Percentiles rank a stretch among this genome's conserved stretches.
Conservation (phyloP, 2,329 filamentous ascomycete genomes). For the Daldinia eschscholtzii region DNA sequence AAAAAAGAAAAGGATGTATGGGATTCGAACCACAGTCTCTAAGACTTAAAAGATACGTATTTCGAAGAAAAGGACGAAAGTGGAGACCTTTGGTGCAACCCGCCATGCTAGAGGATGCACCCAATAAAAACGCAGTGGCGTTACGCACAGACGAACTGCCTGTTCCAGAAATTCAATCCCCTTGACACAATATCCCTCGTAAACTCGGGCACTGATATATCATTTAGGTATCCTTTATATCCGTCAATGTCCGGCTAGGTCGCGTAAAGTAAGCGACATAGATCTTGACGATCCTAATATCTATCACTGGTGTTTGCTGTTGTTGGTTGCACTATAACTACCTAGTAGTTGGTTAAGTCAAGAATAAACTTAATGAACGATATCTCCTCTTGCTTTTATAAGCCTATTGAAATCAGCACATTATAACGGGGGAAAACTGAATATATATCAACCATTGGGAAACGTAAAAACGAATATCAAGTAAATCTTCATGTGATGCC, state of each 20-base stretch:
- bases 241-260: background rate
- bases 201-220: background rate
- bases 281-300: background rate
- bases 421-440: background rate
- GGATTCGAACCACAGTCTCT: no score
- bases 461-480: background rate
- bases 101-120: no score
- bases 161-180: no score
- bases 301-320: background rate
- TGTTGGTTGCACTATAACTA: no score
- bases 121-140: no score
- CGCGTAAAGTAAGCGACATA: background rate
- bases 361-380: background rate
- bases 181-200: no score
- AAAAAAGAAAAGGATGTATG: no score
- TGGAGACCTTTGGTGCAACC: no score
- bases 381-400: background rate
- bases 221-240: background rate
- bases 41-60: no score
- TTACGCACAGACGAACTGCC: no score
- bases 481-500: conserved; percentile 10
- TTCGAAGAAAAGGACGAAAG: no score
- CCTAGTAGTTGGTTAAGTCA: no score
- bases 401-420: background rate
- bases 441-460: background rate